These are phyloP conservation scores for Pichia sp. DNA, from an alignment of 1,139 yeast species.

Conservation along the genomic window DNA sequence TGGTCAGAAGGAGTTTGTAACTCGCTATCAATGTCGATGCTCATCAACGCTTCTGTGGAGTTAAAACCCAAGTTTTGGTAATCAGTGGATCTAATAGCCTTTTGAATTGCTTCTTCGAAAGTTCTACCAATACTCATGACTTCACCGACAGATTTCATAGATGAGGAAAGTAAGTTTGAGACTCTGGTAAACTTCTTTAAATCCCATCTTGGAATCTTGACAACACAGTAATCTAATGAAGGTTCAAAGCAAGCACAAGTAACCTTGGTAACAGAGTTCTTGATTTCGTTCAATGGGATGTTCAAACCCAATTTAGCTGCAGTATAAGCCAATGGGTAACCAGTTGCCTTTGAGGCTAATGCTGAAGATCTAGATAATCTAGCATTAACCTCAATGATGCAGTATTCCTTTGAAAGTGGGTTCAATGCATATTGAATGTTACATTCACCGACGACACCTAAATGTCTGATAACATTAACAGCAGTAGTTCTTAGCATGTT, in stretches of 20 bases:
- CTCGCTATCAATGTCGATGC: conserved; percentile 85
- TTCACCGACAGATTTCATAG: conserved; percentile 99
- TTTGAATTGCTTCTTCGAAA: conserved; percentile 96
- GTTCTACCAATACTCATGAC: conserved; percentile 98
- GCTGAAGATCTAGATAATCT: conserved; percentile 98
- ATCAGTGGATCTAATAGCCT: conserved; percentile 95
- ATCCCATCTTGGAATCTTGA: conserved; percentile 99
- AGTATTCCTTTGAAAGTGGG: conserved; percentile 90
- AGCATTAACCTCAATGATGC: conserved; percentile 97
- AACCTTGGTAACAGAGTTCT: conserved; percentile 89
- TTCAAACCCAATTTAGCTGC: conserved; percentile 96
- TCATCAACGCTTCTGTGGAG: conserved; percentile 79
- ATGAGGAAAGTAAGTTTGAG: conserved; percentile 78
- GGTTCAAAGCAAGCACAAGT: conserved; percentile 98
- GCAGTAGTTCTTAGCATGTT: conserved; percentile 98
- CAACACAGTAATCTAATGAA: conserved; percentile 94
- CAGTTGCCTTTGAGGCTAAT: conserved; percentile 97
- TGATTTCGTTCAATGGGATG: conserved; percentile 87
- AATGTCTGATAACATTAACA: conserved; percentile 91
- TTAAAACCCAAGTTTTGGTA: conserved; percentile 93
- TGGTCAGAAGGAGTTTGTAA: conserved; percentile 95
- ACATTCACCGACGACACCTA: conserved; percentile 99
- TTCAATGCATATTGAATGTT: conserved; percentile 96
- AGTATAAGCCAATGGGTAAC: conserved; percentile 96
- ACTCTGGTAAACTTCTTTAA: conserved; percentile 93